phyloP scores from a whole-genome alignment of 2,329 filamentous ascomycete genomes.

The Diaporthe citrichinensis region DNA sequence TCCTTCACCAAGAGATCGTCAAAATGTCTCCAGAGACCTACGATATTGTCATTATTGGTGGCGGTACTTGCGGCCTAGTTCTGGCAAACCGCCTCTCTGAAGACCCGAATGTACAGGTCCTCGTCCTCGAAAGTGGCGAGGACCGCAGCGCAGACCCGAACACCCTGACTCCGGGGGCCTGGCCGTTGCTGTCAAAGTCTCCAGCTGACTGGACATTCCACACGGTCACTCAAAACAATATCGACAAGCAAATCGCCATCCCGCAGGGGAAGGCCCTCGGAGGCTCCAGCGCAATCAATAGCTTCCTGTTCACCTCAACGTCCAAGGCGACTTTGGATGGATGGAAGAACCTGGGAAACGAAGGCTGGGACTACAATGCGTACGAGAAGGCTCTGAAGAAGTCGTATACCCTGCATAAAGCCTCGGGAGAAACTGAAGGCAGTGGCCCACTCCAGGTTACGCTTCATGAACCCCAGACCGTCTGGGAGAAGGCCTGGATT shows the following conservation, averaged over 20 bases:
- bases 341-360: constrained; percentile 43
- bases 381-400: constrained; percentile 20
- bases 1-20: too few relatives aligned
- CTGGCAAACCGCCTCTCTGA: too few relatives aligned
- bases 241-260: neutral
- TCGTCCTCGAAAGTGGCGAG: too few relatives aligned
- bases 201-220: too few relatives aligned
- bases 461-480: constrained; percentile 15
- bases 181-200: too few relatives aligned
- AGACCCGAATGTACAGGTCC: too few relatives aligned
- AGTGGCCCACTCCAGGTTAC: constrained; percentile 19
- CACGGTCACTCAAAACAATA: too few relatives aligned
- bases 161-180: too few relatives aligned
- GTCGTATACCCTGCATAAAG: constrained; percentile 1
- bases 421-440: neutral
- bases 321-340: constrained; percentile 40
- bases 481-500: constrained; percentile 41
- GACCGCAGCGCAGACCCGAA: too few relatives aligned
- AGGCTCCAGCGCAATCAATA: constrained; percentile 44
- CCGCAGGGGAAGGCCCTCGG: constrained; percentile 41
- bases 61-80: too few relatives aligned
- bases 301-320: constrained; percentile 38
- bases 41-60: too few relatives aligned
- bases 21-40: constrained; percentile 17
- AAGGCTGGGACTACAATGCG: constrained; percentile 41